phyloP scores from a whole-genome alignment of 1,139 yeast genomes.

The Blastobotrys petasosporus region DNA sequence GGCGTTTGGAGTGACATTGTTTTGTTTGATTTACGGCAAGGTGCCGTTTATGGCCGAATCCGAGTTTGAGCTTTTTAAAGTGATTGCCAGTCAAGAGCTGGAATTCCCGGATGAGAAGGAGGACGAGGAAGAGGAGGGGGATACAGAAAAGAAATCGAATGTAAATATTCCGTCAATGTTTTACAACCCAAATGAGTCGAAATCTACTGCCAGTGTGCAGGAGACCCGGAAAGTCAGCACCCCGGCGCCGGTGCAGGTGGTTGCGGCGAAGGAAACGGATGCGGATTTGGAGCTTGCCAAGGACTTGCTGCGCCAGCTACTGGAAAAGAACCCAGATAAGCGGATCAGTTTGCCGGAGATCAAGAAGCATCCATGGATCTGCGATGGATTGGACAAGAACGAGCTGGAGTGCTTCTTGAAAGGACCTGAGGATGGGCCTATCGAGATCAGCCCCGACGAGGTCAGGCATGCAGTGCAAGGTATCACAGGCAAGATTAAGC shows the following conservation, averaged over 20 bases:
- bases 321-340: slow-evolving; percentile 63
- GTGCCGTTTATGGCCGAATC: slow-evolving; percentile 88
- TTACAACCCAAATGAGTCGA: background rate
- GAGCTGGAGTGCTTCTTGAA: slow-evolving; percentile 33
- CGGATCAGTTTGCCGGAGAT: slow-evolving; percentile 70
- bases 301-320: slow-evolving; percentile 56
- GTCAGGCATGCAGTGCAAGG: slow-evolving; percentile 75
- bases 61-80: slow-evolving; percentile 80
- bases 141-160: too few relatives aligned
- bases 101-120: slow-evolving; percentile 49
- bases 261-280: slow-evolving; percentile 17
- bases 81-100: slow-evolving; percentile 61
- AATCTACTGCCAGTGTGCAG: background rate
- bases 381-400: slow-evolving; percentile 51
- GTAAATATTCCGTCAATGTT: slow-evolving; percentile 5
- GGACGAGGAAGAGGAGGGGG: slow-evolving; percentile 3
- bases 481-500: slow-evolving; percentile 59
- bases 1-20: slow-evolving; percentile 94
- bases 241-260: slow-evolving; percentile 1
- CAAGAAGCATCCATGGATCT: slow-evolving; percentile 73
- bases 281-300: slow-evolving; percentile 43
- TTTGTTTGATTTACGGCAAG: slow-evolving; percentile 79
- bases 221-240: background rate
- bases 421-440: slow-evolving; percentile 35
- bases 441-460: slow-evolving; percentile 63